Percentiles rank a stretch among this genome's conserved stretches.
These are phyloP conservation scores for Alternaria sp. DNA, from an alignment of 2,329 filamentous ascomycete genomes.

Conservation along the genomic window DNA sequence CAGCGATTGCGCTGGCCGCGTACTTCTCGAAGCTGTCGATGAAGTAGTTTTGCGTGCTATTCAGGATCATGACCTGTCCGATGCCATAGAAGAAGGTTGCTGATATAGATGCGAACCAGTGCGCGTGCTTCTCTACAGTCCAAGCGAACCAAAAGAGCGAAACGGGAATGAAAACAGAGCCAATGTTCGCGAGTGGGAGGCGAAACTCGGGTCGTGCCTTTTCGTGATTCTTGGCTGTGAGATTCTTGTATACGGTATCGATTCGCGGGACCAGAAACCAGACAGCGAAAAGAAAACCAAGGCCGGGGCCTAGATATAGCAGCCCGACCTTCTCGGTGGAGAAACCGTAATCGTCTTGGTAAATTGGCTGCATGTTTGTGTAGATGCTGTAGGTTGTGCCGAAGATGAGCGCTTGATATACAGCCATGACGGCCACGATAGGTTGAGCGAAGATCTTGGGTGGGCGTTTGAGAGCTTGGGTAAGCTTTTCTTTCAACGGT, in stretches of 20 bases:
- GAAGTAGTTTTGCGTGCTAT: slow-evolving; percentile 64
- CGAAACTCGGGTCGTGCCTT: slow-evolving; percentile 56
- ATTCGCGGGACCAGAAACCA: slow-evolving; percentile 59
- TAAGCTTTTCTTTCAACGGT: slow-evolving; percentile 49
- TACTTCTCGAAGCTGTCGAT: slow-evolving; percentile 63
- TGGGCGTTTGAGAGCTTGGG: slow-evolving; percentile 52
- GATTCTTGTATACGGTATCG: slow-evolving; percentile 58
- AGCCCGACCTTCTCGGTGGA: slow-evolving; percentile 58
- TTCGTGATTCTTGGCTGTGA: slow-evolving; percentile 53
- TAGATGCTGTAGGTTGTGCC: slow-evolving; percentile 60
- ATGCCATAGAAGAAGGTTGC: slow-evolving; percentile 61
- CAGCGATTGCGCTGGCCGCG: slow-evolving; percentile 61
- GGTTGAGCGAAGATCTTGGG: slow-evolving; percentile 56
- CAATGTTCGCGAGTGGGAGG: slow-evolving; percentile 58
- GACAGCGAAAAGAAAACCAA: slow-evolving; percentile 56
- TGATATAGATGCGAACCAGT: slow-evolving; percentile 54
- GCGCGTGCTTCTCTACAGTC: slow-evolving; percentile 53
- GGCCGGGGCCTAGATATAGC: slow-evolving; percentile 56
- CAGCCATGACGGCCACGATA: slow-evolving; percentile 57
- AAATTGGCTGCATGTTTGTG: slow-evolving; percentile 60
- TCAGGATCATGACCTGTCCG: slow-evolving; percentile 63
- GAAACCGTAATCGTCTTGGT: slow-evolving; percentile 55
- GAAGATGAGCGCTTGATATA: slow-evolving; percentile 59
- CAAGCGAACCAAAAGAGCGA: slow-evolving; percentile 56
- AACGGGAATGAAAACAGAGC: slow-evolving; percentile 54